A percentile compares a stretch with the other conserved stretches of the same genome.
phyloP scores from a whole-genome alignment of 257 asterid species.

The Ajuga chamaepitys region DNA sequence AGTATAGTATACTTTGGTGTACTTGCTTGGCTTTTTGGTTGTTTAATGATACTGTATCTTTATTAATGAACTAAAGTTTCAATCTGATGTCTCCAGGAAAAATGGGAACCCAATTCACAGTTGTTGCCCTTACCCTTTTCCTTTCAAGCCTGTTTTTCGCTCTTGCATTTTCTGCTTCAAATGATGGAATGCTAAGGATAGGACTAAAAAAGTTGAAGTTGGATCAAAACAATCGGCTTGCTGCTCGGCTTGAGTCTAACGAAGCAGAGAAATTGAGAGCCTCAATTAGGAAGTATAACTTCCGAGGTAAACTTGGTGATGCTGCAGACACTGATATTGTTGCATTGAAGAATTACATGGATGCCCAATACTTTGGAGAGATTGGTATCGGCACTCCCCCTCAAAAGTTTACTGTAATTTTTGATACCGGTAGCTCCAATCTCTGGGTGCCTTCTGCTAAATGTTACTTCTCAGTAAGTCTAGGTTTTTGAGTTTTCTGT shows the following conservation, averaged over 20 bases:
- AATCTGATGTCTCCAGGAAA: slow-evolving; percentile 31
- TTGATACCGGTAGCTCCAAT: slow-evolving; percentile 96
- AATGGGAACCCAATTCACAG: slow-evolving; percentile 45
- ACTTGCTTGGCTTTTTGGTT: not conserved
- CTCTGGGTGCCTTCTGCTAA: slow-evolving; percentile 94
- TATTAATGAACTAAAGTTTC: not conserved
- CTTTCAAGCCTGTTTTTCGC: slow-evolving; percentile 51
- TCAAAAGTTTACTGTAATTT: slow-evolving; percentile 86
- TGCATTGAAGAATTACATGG: slow-evolving; percentile 81
- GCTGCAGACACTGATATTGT: slow-evolving; percentile 68
- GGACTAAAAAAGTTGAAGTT: slow-evolving; percentile 72
- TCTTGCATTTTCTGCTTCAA: slow-evolving; percentile 46
- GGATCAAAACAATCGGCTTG: slow-evolving; percentile 66
- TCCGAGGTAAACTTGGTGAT: slow-evolving; percentile 44
- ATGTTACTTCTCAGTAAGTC: slow-evolving; percentile 90
- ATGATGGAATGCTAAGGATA: slow-evolving; percentile 72
- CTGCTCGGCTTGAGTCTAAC: slow-evolving; percentile 67
- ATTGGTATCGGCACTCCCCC: slow-evolving; percentile 84
- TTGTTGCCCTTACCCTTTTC: slow-evolving; percentile 28
- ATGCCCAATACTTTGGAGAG: slow-evolving; percentile 97
- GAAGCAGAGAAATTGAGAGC: slow-evolving; percentile 51
- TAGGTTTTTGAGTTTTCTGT: too few relatives aligned
- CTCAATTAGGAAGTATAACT: slow-evolving; percentile 50
- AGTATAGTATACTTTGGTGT: not conserved
- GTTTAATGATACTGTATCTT: not conserved